Conservation (phyloP, 2,329 filamentous ascomycete genomes). For the Hortaea werneckii region DNA sequence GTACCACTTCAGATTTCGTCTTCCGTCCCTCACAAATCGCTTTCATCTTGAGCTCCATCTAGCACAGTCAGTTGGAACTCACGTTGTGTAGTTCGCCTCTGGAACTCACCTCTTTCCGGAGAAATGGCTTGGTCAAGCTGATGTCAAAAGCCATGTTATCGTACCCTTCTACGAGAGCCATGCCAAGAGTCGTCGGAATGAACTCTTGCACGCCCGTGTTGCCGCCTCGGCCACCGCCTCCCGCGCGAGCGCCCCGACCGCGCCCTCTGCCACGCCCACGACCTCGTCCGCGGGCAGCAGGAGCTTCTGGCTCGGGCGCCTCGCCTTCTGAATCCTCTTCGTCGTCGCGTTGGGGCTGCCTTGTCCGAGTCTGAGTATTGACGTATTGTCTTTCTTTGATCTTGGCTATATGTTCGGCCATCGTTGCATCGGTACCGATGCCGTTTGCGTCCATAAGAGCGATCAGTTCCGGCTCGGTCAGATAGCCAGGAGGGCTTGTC, state of each 20-base stretch:
- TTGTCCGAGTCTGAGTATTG: slow-evolving; percentile 46
- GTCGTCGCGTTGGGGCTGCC: slow-evolving; percentile 19
- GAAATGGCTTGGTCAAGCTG: slow-evolving; percentile 87
- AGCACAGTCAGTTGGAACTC: neutral
- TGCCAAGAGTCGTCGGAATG: slow-evolving; percentile 81
- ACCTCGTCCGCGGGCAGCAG: slow-evolving; percentile 20
- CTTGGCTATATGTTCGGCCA: slow-evolving; percentile 96
- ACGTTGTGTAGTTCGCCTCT: slow-evolving; percentile 1
- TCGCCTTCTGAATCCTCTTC: slow-evolving; percentile 24
- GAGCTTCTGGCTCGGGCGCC: slow-evolving; percentile 26
- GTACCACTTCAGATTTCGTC: slow-evolving; percentile 63
- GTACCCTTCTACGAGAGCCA: slow-evolving; percentile 88
- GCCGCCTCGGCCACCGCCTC: slow-evolving; percentile 37
- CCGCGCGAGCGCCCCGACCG: slow-evolving; percentile 39
- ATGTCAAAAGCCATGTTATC: slow-evolving; percentile 89
- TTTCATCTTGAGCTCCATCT: slow-evolving; percentile 94
- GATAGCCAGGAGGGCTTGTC: slow-evolving; percentile 70
- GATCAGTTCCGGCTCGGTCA: slow-evolving; percentile 93
- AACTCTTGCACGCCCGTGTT: slow-evolving; percentile 63
- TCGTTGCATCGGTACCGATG: slow-evolving; percentile 95
- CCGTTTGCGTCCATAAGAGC: slow-evolving; percentile 97
- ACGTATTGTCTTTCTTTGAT: slow-evolving; percentile 88
- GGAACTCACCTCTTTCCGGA: slow-evolving; percentile 64
- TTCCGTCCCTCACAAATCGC: slow-evolving; percentile 84
- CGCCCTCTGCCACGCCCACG: slow-evolving; percentile 32